These are phyloP conservation scores for Colletotrichum sublineola DNA, from an alignment of 2,329 filamentous ascomycete genomes.

Conservation along the genomic window DNA sequence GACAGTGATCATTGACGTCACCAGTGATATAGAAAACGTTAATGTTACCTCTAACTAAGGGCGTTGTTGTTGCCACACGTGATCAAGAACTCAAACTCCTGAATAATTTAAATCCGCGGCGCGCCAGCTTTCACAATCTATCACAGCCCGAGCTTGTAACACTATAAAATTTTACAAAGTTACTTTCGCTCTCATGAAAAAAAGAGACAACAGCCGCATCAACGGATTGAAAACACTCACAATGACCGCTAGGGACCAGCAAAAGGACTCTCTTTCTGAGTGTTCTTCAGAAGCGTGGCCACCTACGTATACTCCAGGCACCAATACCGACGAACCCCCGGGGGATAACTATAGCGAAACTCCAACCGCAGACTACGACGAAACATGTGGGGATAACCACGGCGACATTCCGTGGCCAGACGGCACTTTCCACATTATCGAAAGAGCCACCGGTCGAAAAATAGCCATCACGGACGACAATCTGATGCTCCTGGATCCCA, in stretches of 20 bases:
- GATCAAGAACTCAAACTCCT: neutral
- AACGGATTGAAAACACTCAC: neutral
- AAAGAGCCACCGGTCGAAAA: conserved; percentile 22
- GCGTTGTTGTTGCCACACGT: neutral
- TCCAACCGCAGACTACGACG: neutral
- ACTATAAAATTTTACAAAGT: neutral
- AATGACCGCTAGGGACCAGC: neutral
- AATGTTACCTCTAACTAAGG: too few species aligned
- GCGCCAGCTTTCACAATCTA: neutral
- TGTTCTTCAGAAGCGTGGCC: neutral
- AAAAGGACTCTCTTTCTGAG: neutral
- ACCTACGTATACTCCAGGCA: neutral
- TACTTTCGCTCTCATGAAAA: neutral
- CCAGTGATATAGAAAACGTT: too few species aligned
- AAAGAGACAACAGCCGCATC: neutral
- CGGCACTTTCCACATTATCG: conserved; percentile 41
- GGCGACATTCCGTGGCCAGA: conserved; percentile 42
- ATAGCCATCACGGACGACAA: conserved; percentile 35
- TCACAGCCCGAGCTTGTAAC: neutral
- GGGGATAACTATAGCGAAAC: too few species aligned
- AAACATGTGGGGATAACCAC: neutral
- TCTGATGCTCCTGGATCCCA: conserved; percentile 16
- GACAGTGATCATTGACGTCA: too few species aligned
- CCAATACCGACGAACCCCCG: too few species aligned
- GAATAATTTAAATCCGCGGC: neutral